Evolutionary conservation across 192 early-diverging fungal species (phyloP), one percentile per base, ranked within the genome.

Genomic region (Linnemannia hyalina): DNA sequence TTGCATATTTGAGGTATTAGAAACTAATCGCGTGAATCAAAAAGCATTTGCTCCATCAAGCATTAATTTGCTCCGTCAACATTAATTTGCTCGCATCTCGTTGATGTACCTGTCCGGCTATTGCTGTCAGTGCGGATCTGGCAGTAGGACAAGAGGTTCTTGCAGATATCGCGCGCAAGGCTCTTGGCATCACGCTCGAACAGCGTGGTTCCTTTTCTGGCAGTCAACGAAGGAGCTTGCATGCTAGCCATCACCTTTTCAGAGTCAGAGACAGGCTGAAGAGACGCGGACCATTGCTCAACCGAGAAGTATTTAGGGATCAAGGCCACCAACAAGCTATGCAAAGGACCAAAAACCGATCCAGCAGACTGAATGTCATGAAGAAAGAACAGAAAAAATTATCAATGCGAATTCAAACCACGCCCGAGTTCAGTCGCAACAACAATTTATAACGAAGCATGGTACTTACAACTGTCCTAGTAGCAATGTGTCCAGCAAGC

Each of bases 91-190:
- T 11, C 42, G 36, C 8, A 35, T 15, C n/a, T 6, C 40, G 23
- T 13, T 4, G 44, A 20, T 42, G 4, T 85, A 85, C 83, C 83
- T 76, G 83, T 36, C 29, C 75, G 78, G 52, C 74, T 70, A 13
- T 75, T 63, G 23, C 5, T 79, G n/a, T 89, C 80, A 0, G 91
- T 89, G 42, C 84, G 81, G 55, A 80, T 77, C 46, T 90, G 90
- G 52, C 90, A 88, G 74, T 93, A 94, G 6, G 90, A 89, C 55
- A 94, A 72, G 42, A 94, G 74, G 76, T 93, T 92, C 55, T 90
- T 82, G 72, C 89, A 92, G 52, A 92, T 88, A 38, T 89, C 82
- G 54, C 82, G 81, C 13, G 88, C 85, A 68, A 92, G 71, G n/a
- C 80, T 74, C 68, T 87, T 85, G 29, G 86, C 83, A 80, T 90